phyloP scores from a whole-genome alignment of 2,329 filamentous ascomycete genomes.

The Cercospora berteroae region DNA sequence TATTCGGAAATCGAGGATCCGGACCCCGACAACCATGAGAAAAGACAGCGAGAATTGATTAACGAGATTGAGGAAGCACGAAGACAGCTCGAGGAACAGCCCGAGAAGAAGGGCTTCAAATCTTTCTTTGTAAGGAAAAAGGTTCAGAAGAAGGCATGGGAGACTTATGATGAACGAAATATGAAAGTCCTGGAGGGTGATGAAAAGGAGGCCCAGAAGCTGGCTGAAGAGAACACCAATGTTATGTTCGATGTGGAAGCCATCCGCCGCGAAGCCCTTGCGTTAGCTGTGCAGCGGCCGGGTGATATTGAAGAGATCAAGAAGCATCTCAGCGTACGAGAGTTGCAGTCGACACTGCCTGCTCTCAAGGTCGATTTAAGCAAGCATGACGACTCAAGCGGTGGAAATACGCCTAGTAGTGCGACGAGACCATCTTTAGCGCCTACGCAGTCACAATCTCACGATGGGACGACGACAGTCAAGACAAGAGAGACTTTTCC shows the following conservation, averaged over 20 bases:
- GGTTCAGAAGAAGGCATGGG: conserved; percentile 82
- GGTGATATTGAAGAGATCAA: conserved; percentile 76
- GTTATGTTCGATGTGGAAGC: conserved; percentile 95
- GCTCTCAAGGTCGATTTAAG: conserved; percentile 69
- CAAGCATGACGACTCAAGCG: conserved; percentile 9
- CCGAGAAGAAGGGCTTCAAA: conserved; percentile 63
- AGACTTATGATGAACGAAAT: conserved; percentile 76
- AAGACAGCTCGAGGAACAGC: conserved; percentile 78
- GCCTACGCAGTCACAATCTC: conserved; percentile 12
- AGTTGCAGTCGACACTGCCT: conserved; percentile 83
- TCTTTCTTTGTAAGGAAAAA: conserved; percentile 83
- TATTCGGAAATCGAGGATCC: conserved; percentile 97
- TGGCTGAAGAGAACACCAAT: conserved; percentile 39
- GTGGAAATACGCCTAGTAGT: conserved; percentile 10
- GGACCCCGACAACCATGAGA: conserved; percentile 86
- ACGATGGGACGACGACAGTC: conserved; percentile 12
- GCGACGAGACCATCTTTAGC: conserved; percentile 11
- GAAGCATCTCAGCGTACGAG: conserved; percentile 51
- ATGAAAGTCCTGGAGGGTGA: conserved; percentile 43
- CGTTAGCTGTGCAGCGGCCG: conserved; percentile 69
- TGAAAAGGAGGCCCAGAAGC: conserved; percentile 46
- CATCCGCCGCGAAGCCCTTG: conserved; percentile 67
- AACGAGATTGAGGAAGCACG: conserved; percentile 95
- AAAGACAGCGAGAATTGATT: conserved; percentile 87
- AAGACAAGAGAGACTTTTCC: conserved; percentile 1